Conservation (phyloP, 1,139 yeast species). For the Hansenula sp. region DNA sequence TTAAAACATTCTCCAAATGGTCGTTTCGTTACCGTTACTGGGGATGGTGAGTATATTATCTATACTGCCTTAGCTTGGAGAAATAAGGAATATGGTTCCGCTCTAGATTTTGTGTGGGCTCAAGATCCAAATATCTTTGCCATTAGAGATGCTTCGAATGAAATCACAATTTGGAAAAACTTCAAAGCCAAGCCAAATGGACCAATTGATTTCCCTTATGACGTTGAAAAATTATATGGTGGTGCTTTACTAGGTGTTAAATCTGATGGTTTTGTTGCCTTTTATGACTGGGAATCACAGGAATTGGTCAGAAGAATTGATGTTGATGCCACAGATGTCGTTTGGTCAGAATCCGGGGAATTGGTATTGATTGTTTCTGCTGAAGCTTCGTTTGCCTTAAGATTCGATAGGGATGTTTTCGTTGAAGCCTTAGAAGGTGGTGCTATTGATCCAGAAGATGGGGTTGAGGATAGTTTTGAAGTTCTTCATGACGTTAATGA, state of each 20-base stretch:
- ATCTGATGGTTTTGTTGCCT: constrained; percentile 75
- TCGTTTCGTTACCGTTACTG: constrained; percentile 92
- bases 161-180: constrained; percentile 73
- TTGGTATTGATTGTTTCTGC: constrained; percentile 73
- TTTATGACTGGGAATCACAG: constrained; percentile 94
- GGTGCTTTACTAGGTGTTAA: constrained; percentile 85
- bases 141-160: constrained; percentile 63
- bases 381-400: constrained; percentile 77
- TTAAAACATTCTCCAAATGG: constrained; percentile 95
- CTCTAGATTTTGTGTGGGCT: constrained; percentile 92
- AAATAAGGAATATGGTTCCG: constrained; percentile 88
- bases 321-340: constrained; percentile 74
- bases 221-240: constrained; percentile 78
- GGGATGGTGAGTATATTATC: constrained; percentile 96
- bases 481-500: constrained; percentile 82
- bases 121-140: constrained; percentile 88
- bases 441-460: constrained; percentile 72
- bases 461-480: constrained; percentile 82
- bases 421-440: constrained; percentile 59
- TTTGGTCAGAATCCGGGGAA: constrained; percentile 95
- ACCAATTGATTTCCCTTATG: constrained; percentile 63
- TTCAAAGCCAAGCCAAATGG: constrained; percentile 73
- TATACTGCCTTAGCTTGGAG: constrained; percentile 98
- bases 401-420: constrained; percentile 66
- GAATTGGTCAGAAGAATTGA: constrained; percentile 77